phyloP scores from a whole-genome alignment of 805 yeast genomes.

The Clavispora santaluciae region DNA sequence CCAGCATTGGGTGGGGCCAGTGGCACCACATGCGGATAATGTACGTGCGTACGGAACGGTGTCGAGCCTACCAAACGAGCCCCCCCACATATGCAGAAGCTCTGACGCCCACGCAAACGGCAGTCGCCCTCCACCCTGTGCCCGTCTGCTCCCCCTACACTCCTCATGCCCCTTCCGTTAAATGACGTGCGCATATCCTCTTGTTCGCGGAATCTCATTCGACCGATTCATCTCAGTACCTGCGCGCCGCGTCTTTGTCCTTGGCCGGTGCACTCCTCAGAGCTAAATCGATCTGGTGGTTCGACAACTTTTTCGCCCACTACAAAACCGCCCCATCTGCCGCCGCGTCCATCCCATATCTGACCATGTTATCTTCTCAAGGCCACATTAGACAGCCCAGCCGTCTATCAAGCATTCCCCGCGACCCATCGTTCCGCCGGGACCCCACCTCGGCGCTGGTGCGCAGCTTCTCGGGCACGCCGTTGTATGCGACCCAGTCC shows the following conservation, averaged over 20 bases:
- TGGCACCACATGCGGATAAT: too few relatives aligned
- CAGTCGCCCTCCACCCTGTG: too few relatives aligned
- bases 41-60: too few relatives aligned
- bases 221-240: neutral
- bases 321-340: neutral
- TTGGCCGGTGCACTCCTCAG: neutral
- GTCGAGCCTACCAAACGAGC: too few relatives aligned
- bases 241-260: neutral
- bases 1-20: too few relatives aligned
- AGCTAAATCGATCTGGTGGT: neutral
- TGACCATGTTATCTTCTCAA: neutral
- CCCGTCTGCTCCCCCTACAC: neutral
- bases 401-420: neutral
- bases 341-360: neutral
- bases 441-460: neutral
- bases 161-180: too few relatives aligned
- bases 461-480: neutral
- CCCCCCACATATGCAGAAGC: too few relatives aligned
- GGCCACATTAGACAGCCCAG: neutral
- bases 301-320: neutral
- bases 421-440: neutral
- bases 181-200: too few relatives aligned
- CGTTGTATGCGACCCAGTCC: neutral
- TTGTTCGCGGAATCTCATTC: neutral
- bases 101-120: too few relatives aligned